Percentiles rank a stretch among this genome's conserved stretches.
These are phyloP conservation scores for Monilinia fructigena DNA, from an alignment of 2,329 filamentous ascomycete species.

Conservation along the genomic window DNA sequence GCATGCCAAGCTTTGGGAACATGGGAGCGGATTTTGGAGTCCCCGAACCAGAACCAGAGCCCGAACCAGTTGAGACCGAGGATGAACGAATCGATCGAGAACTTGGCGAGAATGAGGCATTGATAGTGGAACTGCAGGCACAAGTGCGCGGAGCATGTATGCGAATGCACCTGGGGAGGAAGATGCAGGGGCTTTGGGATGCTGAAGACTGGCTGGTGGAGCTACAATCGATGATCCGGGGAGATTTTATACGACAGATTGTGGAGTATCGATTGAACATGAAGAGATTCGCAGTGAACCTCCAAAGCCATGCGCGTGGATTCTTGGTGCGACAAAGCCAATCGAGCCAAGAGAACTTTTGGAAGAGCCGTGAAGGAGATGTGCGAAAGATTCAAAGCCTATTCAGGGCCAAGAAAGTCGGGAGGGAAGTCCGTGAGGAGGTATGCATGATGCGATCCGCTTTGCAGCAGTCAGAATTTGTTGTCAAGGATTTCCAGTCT, in stretches of 20 bases:
- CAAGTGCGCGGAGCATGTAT: slow-evolving; percentile 80
- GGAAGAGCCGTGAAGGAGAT: slow-evolving; percentile 67
- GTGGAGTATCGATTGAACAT: slow-evolving; percentile 79
- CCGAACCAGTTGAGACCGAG: slow-evolving; percentile 77
- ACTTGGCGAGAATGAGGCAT: slow-evolving; percentile 69
- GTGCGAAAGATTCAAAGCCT: slow-evolving; percentile 81
- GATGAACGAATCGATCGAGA: slow-evolving; percentile 85
- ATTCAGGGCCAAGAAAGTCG: slow-evolving; percentile 64
- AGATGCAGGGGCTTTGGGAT: slow-evolving; percentile 91
- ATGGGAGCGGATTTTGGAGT: slow-evolving; percentile 96
- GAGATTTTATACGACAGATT: slow-evolving; percentile 83
- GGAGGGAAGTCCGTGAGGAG: slow-evolving; percentile 47
- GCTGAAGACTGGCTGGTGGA: slow-evolving; percentile 75
- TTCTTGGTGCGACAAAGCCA: slow-evolving; percentile 68
- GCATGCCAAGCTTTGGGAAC: slow-evolving; percentile 95
- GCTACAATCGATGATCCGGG: slow-evolving; percentile 82
- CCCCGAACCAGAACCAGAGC: slow-evolving; percentile 67
- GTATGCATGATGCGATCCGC: slow-evolving; percentile 56
- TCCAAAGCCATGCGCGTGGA: slow-evolving; percentile 79
- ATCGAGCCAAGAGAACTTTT: slow-evolving; percentile 62
- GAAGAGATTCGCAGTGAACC: slow-evolving; percentile 72
- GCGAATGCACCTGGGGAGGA: slow-evolving; percentile 71
- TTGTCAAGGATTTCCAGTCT: slow-evolving; percentile 65
- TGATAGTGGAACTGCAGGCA: slow-evolving; percentile 78
- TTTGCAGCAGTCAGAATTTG: slow-evolving; percentile 60